These are phyloP conservation scores for Fomitopsis betulina DNA, from an alignment of 1,284 basidiomycete genomes.

Conservation along the genomic window DNA sequence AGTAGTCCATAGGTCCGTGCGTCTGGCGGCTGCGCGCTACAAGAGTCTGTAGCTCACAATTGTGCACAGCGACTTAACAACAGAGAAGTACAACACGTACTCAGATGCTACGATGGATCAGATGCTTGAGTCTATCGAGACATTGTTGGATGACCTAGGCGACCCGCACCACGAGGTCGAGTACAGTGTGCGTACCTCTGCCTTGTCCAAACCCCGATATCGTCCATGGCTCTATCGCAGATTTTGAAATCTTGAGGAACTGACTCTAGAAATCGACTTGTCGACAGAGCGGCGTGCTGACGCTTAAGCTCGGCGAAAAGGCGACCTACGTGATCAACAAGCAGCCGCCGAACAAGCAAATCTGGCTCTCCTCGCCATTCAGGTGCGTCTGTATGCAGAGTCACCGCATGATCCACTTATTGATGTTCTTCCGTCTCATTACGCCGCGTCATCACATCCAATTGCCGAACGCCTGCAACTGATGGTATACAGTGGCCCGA, in stretches of 20 bases:
- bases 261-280: background rate
- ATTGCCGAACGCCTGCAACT: background rate
- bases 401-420: background rate
- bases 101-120: slow-evolving; percentile 83
- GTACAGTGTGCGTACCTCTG: slow-evolving; percentile 71
- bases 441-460: background rate
- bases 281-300: slow-evolving; percentile 82
- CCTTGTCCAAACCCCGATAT: background rate
- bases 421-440: background rate
- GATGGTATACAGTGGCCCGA: slow-evolving; percentile 66
- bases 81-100: slow-evolving; percentile 70
- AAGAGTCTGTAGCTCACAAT: slow-evolving; percentile 5
- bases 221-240: background rate
- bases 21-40: background rate
- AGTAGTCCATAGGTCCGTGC: slow-evolving; percentile 20
- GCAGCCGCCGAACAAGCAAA: slow-evolving; percentile 98
- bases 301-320: slow-evolving; percentile 73
- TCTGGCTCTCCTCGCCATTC: slow-evolving; percentile 93
- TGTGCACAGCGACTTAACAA: slow-evolving; percentile 40
- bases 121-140: slow-evolving; percentile 78
- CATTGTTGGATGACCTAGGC: slow-evolving; percentile 60
- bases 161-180: slow-evolving; percentile 81
- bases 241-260: slow-evolving; percentile 12
- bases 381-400: slow-evolving; percentile 17
- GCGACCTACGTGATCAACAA: slow-evolving; percentile 99